Evolutionary conservation across 768 basidiomycete genomes (phyloP).

Genomic region (Mrakia frigida): DNA sequence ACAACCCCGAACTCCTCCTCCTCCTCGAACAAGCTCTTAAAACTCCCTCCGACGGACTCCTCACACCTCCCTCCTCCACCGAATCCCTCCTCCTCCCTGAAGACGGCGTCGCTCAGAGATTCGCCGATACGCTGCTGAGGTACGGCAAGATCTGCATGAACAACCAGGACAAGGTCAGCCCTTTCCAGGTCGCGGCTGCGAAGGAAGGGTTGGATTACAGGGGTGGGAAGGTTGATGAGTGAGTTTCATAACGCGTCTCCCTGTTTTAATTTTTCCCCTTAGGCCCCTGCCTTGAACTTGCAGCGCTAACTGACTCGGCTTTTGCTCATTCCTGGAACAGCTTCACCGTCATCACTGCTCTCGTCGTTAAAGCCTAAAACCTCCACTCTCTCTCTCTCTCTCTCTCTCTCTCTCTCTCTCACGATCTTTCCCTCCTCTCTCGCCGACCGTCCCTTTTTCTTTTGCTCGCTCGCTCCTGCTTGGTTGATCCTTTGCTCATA

Average conservation of each 20-base stretch:
- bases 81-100: not conserved
- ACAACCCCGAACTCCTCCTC: constrained; percentile 35
- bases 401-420: not conserved
- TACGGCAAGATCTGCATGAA: constrained; percentile 44
- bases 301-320: not conserved
- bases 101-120: constrained; percentile 30
- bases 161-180: constrained; percentile 41
- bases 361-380: constrained; percentile 11
- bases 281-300: not conserved
- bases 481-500: not conserved
- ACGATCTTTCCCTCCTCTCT: not conserved
- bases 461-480: too few relatives aligned
- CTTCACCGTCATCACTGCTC: constrained; percentile 27
- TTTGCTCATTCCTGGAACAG: not conserved
- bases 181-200: constrained; percentile 43
- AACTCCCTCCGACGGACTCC: not conserved
- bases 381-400: not conserved
- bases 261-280: not conserved
- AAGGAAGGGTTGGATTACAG: constrained; percentile 39
- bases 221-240: constrained; percentile 45
- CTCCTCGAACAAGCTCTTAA: constrained; percentile 19
- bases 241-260: not conserved
- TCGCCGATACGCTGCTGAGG: constrained; percentile 42
- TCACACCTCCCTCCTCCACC: not conserved
- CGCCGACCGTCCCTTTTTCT: too few relatives aligned